Base-by-base conservation (phyloP, 2,329 filamentous ascomycete species). In the Didymosphaeria variabile region DNA sequence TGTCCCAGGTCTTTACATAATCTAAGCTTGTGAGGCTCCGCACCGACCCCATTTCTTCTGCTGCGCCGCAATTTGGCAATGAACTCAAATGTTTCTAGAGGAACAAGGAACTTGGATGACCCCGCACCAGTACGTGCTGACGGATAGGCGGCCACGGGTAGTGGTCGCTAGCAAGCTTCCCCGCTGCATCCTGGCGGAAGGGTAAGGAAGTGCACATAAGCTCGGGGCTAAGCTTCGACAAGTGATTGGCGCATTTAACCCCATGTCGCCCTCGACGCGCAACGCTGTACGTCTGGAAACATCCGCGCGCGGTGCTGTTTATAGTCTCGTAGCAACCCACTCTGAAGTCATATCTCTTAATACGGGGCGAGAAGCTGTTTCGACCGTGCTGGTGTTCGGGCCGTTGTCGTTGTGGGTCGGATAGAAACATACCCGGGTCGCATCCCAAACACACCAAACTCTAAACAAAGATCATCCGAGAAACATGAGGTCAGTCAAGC, bases 201-300 rank as follows among this genome's bases (percentile, higher is more conserved):
- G 51, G 51, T 17, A 34, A 12, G 36, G 32, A n/a, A 36, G 53
- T 38, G 36, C 36, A 55, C 49, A 51, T 50, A 62, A 62, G 60
- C 60, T 57, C 44, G 31, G 51, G 49, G 52, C 29, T 34, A 62
- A 62, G 60, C 60, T 62, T 59, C 57, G 52, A 42, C 53, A 47
- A 54, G 56, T 54, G 56, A 58, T 58, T 62, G 55, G 56, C 60
- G 38, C 46, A 55, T 36, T 29, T 21, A 17, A 7, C 47, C 15
- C 53, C 53, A 17, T 34, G 53, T 45, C 53, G 36, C n/a, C 23
- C 26, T 34, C 17, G 53, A 46, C 19, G 40, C 53, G 53, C 40
- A 34, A 55, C 53, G 19, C 42, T 21, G 32, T 36, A 40, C 13
- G 52, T 55, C 23, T 29, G n/a, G 38, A 15, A 31, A 34, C 29